These are phyloP conservation scores for Exophiala viscosa DNA, from an alignment of 2,329 filamentous ascomycete species.

Conservation along the genomic window DNA sequence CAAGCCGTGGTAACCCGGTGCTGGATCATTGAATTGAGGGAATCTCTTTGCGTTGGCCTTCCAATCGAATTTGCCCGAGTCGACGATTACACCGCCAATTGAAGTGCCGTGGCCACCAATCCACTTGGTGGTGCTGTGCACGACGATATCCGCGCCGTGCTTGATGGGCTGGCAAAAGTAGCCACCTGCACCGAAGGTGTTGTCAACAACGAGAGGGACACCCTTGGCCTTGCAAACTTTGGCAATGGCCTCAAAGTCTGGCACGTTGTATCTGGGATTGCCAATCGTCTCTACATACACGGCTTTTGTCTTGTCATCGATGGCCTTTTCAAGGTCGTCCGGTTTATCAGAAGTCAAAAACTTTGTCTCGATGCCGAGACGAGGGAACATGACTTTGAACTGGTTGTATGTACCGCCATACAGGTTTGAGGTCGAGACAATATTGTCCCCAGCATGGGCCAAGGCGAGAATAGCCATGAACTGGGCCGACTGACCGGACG, in stretches of 20 bases:
- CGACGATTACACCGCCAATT: slow-evolving; percentile 72
- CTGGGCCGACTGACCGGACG: slow-evolving; percentile 80
- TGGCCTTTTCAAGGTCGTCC: slow-evolving; percentile 70
- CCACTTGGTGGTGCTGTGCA: slow-evolving; percentile 90
- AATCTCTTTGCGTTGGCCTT: slow-evolving; percentile 77
- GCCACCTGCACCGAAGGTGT: slow-evolving; percentile 85
- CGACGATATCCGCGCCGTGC: slow-evolving; percentile 82
- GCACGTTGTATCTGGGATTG: slow-evolving; percentile 83
- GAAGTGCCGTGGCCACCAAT: slow-evolving; percentile 88
- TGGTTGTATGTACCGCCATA: slow-evolving; percentile 94
- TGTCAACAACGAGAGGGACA: slow-evolving; percentile 69
- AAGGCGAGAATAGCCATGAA: slow-evolving; percentile 79
- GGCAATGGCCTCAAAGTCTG: slow-evolving; percentile 77
- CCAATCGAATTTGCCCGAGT: slow-evolving; percentile 84
- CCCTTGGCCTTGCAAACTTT: slow-evolving; percentile 68
- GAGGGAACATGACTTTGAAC: slow-evolving; percentile 78
- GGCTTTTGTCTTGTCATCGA: slow-evolving; percentile 85
- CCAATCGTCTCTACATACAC: slow-evolving; percentile 85
- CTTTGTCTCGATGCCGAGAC: slow-evolving; percentile 76
- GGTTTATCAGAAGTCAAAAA: slow-evolving; percentile 67
- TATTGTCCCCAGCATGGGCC: slow-evolving; percentile 80
- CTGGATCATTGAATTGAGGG: slow-evolving; percentile 86
- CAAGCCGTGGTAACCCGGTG: slow-evolving; percentile 84
- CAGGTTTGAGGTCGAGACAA: slow-evolving; percentile 77
- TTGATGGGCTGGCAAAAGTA: slow-evolving; percentile 80